Conservation (phyloP, 1,139 yeast genomes). For the Saccharomycopsis crataegensis region DNA sequence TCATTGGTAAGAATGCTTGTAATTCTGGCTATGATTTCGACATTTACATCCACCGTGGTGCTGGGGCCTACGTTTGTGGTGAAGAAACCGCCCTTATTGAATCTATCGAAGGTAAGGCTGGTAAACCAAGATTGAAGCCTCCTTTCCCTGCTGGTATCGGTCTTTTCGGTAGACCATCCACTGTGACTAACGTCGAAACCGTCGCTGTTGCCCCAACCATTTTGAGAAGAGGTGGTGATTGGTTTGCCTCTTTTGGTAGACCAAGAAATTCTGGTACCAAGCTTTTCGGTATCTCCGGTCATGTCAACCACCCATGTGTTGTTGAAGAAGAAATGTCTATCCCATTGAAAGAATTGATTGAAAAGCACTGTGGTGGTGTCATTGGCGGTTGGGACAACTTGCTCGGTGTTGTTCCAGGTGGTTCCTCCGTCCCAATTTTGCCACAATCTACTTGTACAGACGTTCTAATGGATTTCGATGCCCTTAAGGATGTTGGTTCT, state of each 20-base stretch:
- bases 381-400: constrained; percentile 90
- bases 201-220: constrained; percentile 86
- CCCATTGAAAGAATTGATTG: constrained; percentile 71
- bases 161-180: constrained; percentile 80
- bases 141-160: constrained; percentile 95
- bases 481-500: constrained; percentile 73
- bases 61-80: constrained; percentile 90
- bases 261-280: constrained; percentile 79
- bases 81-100: constrained; percentile 87
- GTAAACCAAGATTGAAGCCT: constrained; percentile 87
- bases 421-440: constrained; percentile 77
- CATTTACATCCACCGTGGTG: constrained; percentile 77
- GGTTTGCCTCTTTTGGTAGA: constrained; percentile 80
- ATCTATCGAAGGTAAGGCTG: constrained; percentile 84
- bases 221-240: constrained; percentile 78
- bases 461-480: constrained; percentile 80
- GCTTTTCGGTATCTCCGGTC: constrained; percentile 80
- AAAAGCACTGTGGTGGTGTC: constrained; percentile 84
- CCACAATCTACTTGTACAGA: constrained; percentile 59
- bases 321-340: constrained; percentile 92
- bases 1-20: constrained; percentile 76
- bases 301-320: constrained; percentile 85
- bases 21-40: constrained; percentile 82
- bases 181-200: constrained; percentile 85
- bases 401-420: constrained; percentile 82